Conservation (phyloP, 2,329 filamentous ascomycete genomes). For the Penicillium hesseltinei region DNA sequence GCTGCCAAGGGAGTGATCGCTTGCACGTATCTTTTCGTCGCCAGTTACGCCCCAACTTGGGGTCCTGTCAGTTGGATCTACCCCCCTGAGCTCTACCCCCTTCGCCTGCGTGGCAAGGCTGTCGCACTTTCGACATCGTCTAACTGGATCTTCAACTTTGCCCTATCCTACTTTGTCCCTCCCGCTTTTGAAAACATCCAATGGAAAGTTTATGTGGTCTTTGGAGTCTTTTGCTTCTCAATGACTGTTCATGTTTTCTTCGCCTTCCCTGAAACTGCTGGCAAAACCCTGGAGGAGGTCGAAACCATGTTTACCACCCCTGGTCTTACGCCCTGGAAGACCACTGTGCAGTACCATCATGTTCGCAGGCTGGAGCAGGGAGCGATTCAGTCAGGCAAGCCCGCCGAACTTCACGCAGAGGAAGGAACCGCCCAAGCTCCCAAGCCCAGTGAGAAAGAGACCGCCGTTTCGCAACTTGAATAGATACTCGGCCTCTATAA, state of each 20-base stretch:
- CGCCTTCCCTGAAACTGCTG: slow-evolving; percentile 40
- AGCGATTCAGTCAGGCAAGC: slow-evolving; percentile 13
- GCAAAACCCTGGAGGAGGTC: slow-evolving; percentile 74
- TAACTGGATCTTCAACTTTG: slow-evolving; percentile 64
- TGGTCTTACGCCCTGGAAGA: slow-evolving; percentile 20
- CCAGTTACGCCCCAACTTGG: slow-evolving; percentile 65
- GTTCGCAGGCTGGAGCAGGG: slow-evolving; percentile 21
- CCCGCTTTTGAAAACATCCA: slow-evolving; percentile 56
- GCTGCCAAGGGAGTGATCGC: slow-evolving; percentile 66
- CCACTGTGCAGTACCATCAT: slow-evolving; percentile 17
- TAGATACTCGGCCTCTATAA: not conserved
- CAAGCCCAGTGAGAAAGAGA: slow-evolving; percentile 6
- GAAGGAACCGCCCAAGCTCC: not conserved
- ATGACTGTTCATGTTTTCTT: slow-evolving; percentile 68
- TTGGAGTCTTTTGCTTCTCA: slow-evolving; percentile 67
- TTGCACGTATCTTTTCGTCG: slow-evolving; percentile 71
- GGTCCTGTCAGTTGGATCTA: slow-evolving; percentile 60
- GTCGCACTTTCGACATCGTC: slow-evolving; percentile 59
- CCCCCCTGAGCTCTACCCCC: slow-evolving; percentile 61
- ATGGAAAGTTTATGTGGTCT: slow-evolving; percentile 68
- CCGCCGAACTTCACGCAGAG: slow-evolving; percentile 14
- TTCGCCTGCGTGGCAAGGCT: slow-evolving; percentile 62
- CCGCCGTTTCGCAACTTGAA: slow-evolving; percentile 1
- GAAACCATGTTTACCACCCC: slow-evolving; percentile 64
- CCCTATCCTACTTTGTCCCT: slow-evolving; percentile 56